phyloP scores from a whole-genome alignment of 495 filamentous ascomycete genomes.

The Penicillium fimorum region DNA sequence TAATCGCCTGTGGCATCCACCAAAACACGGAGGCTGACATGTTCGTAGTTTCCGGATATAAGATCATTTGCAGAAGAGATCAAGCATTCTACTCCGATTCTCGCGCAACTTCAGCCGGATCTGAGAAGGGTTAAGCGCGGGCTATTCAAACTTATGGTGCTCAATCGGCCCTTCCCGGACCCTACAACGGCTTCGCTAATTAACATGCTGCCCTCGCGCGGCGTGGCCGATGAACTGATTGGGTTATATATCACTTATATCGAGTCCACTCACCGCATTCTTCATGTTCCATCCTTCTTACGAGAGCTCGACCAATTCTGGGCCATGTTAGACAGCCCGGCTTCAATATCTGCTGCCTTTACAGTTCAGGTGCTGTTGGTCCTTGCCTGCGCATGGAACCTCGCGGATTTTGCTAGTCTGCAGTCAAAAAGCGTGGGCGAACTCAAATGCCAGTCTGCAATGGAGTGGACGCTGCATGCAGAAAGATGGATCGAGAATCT shows the following conservation, averaged over 20 bases:
- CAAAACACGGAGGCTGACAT: neutral
- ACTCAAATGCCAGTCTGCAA: slow-evolving; percentile 49
- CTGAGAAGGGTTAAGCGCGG: slow-evolving; percentile 35
- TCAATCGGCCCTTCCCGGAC: slow-evolving; percentile 34
- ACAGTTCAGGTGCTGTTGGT: slow-evolving; percentile 61
- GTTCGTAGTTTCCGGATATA: slow-evolving; percentile 43
- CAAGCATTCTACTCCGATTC: slow-evolving; percentile 36
- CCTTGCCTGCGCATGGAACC: slow-evolving; percentile 59
- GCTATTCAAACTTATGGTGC: slow-evolving; percentile 35
- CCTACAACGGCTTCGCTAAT: slow-evolving; percentile 34
- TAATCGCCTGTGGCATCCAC: neutral
- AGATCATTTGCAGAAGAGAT: slow-evolving; percentile 45
- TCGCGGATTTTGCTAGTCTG: slow-evolving; percentile 33
- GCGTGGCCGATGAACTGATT: slow-evolving; percentile 51
- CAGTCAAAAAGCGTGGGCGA: slow-evolving; percentile 51
- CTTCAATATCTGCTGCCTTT: slow-evolving; percentile 42
- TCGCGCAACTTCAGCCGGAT: slow-evolving; percentile 38
- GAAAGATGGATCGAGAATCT: slow-evolving; percentile 60
- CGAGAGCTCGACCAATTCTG: slow-evolving; percentile 54
- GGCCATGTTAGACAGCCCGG: slow-evolving; percentile 31
- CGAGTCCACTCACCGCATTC: slow-evolving; percentile 56
- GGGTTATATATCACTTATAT: slow-evolving; percentile 53
- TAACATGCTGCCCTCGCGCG: slow-evolving; percentile 39
- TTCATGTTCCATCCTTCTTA: slow-evolving; percentile 59
- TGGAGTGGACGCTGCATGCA: slow-evolving; percentile 63